phyloP scores from a whole-genome alignment of 2,329 filamentous ascomycete species.

The Stemphylium lycopersici region DNA sequence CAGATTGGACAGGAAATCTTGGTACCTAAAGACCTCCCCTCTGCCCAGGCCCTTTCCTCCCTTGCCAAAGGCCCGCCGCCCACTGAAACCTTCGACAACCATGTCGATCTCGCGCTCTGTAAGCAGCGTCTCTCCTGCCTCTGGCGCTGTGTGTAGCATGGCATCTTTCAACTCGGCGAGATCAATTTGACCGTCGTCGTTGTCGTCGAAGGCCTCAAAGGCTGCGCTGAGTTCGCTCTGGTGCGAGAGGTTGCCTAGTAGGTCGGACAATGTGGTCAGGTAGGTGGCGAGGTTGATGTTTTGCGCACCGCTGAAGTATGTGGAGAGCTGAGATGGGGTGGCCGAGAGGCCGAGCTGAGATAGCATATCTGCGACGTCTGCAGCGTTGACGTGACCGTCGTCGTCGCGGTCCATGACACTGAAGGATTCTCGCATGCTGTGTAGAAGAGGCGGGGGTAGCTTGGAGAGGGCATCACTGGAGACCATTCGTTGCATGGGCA shows the following conservation, averaged over 20 bases:
- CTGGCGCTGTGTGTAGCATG: slow-evolving; percentile 79
- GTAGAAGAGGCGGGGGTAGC: slow-evolving; percentile 80
- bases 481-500: slow-evolving; percentile 30
- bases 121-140: slow-evolving; percentile 52
- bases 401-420: slow-evolving; percentile 90
- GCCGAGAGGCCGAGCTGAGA: slow-evolving; percentile 82
- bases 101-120: slow-evolving; percentile 73
- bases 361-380: slow-evolving; percentile 87
- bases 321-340: slow-evolving; percentile 70
- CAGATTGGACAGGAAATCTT: slow-evolving; percentile 77
- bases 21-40: slow-evolving; percentile 91
- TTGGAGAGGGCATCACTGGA: slow-evolving; percentile 62
- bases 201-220: slow-evolving; percentile 93
- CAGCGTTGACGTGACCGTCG: slow-evolving; percentile 79
- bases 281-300: slow-evolving; percentile 86
- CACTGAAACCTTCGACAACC: slow-evolving; percentile 85
- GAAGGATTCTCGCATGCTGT: slow-evolving; percentile 89
- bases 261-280: slow-evolving; percentile 78
- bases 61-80: slow-evolving; percentile 80
- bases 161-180: slow-evolving; percentile 81
- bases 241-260: slow-evolving; percentile 76
- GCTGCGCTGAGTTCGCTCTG: slow-evolving; percentile 83
- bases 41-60: slow-evolving; percentile 57
- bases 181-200: slow-evolving; percentile 93
- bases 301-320: slow-evolving; percentile 76